Evolutionary conservation across 371 early-diverging fungal species (phyloP), one percentile per base, ranked within the genome.

Genomic region (Lichtheimia ramosa): DNA sequence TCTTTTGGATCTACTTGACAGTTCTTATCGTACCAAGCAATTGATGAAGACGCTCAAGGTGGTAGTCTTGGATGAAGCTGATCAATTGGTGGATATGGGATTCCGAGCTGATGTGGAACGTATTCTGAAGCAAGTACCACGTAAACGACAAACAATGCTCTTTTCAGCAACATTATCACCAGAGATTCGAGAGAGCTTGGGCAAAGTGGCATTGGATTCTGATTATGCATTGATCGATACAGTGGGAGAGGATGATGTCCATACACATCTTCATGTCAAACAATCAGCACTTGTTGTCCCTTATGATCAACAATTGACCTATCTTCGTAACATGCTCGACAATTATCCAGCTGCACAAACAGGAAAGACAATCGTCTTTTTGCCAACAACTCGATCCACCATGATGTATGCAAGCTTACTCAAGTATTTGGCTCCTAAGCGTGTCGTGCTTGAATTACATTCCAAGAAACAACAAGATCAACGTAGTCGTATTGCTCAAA

Each of bases 11-110:
- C 78, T 99, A 71, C 74, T 97, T 34, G 66, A 83, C 13, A 85
- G 84, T 55, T 85, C 84, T 14, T 66, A 67, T 8, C 68, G 74
- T 27, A 89, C 92, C 63, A 71, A 74, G 4, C 63, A 78, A 12
- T 77, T 83, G 73, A 73, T 89, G 15, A 76, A 75, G 61, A 86
- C 74, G 21, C 73, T 86, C 50, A 83, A 89, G 70, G 75, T 86
- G 27, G 69, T 99, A 54, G 89, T 99, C 46, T 79, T 99, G 68
- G 99, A 99, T 75, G 99, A 99, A 79, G 98, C 99, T 13, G 99
- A 99, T 75, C 89, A 94, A 71, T 83, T 99, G 70, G 79, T 99
- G 56, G 97, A 99, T 60, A 93, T 96, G 94, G 99, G 99, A 23
- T 99, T 99, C 89, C 91, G 91, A 68, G 84, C 88, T 3, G 96